Evolutionary conservation across 164 flowering plant species (phyloP), one percentile per base, ranked within the genome.

Genomic region (Stephania cephalantha): DNA sequence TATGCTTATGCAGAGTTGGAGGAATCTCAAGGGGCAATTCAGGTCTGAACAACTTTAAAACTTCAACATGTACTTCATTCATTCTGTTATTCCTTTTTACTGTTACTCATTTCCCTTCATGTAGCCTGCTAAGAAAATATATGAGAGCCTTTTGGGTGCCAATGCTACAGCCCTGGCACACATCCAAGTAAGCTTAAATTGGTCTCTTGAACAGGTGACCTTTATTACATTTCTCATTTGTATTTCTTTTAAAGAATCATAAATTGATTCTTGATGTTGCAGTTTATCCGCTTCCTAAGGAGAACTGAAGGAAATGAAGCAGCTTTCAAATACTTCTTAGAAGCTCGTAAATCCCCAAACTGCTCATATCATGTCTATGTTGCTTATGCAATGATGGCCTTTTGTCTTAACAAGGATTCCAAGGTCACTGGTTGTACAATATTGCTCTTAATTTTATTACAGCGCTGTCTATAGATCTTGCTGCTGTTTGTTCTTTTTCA

Each of bases 1-100:
- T 95, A 90, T 90, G 97, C 99, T 69, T 95, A 85, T 87, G 99
- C 94, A 17, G 99, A 95, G 82, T 81, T 93, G 78, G 99, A 95
- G 81, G 99, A 95, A 83, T 89, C 97, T n/a, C 91, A 89, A 77
- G 99, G 99, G 66, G 85, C 91, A 46, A 81, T 88, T 71, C 97
- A 89, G 90, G 98, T 91, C n/a, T 46, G 63, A 30, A 66, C 1
- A 13, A 53, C 18, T 53, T 53, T 53, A 70, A 67, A 18, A 45
- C 29, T 4, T 46, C 9, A n/a, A 58, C 18, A 46, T 73, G 71
- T 75, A 70, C 17, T 31, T 42, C n/a, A 25, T 72, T 70, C 20
- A 42, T 72, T 48, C 29, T 55, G 22, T 72, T 12, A 44, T 70
- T 44, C n/a, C 46, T 46, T 18, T 76, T 73, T 25, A n/a, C 55